A percentile compares a stretch with the other conserved stretches of the same genome.
These are phyloP conservation scores for Pittosporum tobira DNA, from an alignment of 129 eudicot genomes.

Conservation along the genomic window DNA sequence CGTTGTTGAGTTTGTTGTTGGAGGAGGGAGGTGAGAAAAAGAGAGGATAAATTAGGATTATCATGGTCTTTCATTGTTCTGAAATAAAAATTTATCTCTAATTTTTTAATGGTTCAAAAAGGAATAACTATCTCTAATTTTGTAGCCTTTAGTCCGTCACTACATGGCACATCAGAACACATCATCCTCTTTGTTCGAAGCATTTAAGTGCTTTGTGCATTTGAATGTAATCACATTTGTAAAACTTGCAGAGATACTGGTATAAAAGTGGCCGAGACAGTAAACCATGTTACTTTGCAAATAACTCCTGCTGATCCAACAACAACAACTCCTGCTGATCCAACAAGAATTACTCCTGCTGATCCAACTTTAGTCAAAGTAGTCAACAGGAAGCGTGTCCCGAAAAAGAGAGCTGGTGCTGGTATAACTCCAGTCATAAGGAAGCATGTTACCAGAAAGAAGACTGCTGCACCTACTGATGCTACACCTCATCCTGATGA, in stretches of 20 bases:
- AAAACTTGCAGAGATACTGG: slow-evolving; percentile 34
- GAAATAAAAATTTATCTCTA: no score
- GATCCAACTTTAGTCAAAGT: slow-evolving; percentile 12
- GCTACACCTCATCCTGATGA: slow-evolving; percentile 13
- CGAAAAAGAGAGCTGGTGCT: slow-evolving; percentile 19
- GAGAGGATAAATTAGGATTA: no score
- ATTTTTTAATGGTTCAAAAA: no score
- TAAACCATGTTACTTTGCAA: slow-evolving; percentile 20
- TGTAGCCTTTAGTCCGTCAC: neutral
- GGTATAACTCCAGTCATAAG: slow-evolving; percentile 24
- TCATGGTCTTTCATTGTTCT: no score
- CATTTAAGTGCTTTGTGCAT: neutral
- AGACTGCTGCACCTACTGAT: slow-evolving; percentile 3
- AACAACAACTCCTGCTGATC: slow-evolving; percentile 14
- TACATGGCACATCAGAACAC: neutral
- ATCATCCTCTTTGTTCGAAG: neutral
- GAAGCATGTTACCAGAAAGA: slow-evolving; percentile 20
- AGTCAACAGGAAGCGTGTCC: slow-evolving; percentile 22
- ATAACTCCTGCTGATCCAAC: slow-evolving; percentile 12
- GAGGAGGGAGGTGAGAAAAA: no score
- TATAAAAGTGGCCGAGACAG: slow-evolving; percentile 41
- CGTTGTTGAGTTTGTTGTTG: no score
- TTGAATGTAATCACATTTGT: slow-evolving; percentile 10
- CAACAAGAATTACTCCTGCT: slow-evolving; percentile 14
- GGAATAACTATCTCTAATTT: no score